A percentile compares a stretch with the other conserved stretches of the same genome.
phyloP scores from a whole-genome alignment of 2,329 filamentous ascomycete species.

The Colletotrichum sidae region DNA sequence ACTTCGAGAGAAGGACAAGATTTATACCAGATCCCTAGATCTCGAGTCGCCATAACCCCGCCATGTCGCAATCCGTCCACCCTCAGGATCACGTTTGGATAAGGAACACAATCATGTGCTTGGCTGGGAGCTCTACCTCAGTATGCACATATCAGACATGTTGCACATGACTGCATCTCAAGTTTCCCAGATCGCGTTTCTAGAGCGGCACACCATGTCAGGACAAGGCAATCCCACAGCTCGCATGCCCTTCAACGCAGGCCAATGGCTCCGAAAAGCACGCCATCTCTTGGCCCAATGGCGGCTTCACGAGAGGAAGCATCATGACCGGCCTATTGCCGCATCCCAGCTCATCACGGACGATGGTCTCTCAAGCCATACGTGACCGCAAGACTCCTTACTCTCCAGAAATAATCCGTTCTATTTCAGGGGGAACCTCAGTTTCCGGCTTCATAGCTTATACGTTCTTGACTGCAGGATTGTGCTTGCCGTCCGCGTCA shows the following conservation, averaged over 20 bases:
- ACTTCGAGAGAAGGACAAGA: too few species aligned
- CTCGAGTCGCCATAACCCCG: background rate
- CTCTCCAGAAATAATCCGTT: too few species aligned
- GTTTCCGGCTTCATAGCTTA: background rate
- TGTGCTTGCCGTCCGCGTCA: conserved; percentile 27
- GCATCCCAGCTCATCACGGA: too few species aligned
- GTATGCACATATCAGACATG: background rate
- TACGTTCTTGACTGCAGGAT: conserved; percentile 22
- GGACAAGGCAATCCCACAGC: background rate
- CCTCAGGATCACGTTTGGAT: too few species aligned
- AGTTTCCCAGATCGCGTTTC: too few species aligned
- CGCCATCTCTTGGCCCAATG: conserved; percentile 1
- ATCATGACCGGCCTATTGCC: background rate
- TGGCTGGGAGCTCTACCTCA: background rate
- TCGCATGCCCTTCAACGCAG: background rate
- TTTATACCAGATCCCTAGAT: too few species aligned
- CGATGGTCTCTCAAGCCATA: too few species aligned
- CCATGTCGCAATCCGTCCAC: conserved; percentile 20
- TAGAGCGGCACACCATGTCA: too few species aligned
- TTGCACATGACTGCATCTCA: too few species aligned
- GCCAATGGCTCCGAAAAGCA: background rate
- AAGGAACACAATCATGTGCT: background rate
- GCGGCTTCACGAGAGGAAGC: background rate
- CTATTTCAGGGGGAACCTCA: too few species aligned
- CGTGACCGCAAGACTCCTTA: too few species aligned